Evolutionary conservation across 208 protist species (phyloP), one percentile per base, ranked within the genome.

Genomic region (Wallacemonas sp.): DNA sequence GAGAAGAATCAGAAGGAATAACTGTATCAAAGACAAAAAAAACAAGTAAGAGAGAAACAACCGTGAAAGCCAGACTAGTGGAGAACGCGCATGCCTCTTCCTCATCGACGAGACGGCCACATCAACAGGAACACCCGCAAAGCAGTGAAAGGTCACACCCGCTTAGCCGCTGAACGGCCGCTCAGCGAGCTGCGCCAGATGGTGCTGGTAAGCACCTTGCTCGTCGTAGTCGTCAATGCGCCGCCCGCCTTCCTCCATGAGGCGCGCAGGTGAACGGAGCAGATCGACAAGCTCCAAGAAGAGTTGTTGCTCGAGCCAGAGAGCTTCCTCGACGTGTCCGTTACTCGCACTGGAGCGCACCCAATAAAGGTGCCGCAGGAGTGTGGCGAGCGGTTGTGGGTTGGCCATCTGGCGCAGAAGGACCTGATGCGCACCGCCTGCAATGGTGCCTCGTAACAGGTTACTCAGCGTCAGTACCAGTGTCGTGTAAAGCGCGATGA

Each of bases 401-500:
- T 85, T 81, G 41, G 78, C 68, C n/a, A 85, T 63, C 52, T 89
- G 79, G 60, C 72, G 38, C 13, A 86, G 66, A 3, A 82, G 67
- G 19, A 86, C 69, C 19, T 72, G 68, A 41, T 82, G 72, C 3
- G 84, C 81, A 21, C 73, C 63, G 1, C 84, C 87, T 13, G 82
- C 63, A 21, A 91, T 71, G 46, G 64, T 53, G 54, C 63, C 66
- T 29, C 87, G 76, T 17, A 93, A 53, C 64, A 86, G 66, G 30
- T 53, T 68, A 42, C 82, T 85, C n/a, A 91, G 39, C 9, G 82
- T 78, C 13, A 93, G 58, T 29, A 93, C 75, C 36, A 93, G 85
- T 22, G 84, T 93, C 22, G 82, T 85, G 67, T 93, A 93, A 44
- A 93, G 76, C 2, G 87, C 84, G 48, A 93, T 71, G 29, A 93